Conservation (phyloP, 306 rosid genomes). For the Sicyos baderoa region DNA sequence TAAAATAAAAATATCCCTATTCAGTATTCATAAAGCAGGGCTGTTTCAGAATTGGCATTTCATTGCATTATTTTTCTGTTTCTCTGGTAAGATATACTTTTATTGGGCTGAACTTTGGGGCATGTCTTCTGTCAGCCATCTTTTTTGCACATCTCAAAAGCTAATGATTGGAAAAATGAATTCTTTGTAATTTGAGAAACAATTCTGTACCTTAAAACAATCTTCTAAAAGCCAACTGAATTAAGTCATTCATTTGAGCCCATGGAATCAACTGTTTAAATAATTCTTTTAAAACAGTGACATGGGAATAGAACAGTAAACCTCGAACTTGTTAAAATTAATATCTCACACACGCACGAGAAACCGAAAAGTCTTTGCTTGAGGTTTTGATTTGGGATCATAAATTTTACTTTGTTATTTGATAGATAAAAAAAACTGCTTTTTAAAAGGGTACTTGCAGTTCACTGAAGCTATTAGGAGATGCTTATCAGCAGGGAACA, state of each 20-base stretch:
- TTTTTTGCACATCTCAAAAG: constrained; percentile 5
- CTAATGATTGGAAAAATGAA: constrained; percentile 12
- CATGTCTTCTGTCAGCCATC: constrained; percentile 9
- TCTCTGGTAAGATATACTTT: constrained; percentile 1
- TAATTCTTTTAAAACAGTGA: neutral
- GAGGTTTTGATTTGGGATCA: constrained; percentile 4
- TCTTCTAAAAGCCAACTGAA: constrained; percentile 5
- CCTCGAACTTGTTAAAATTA: neutral
- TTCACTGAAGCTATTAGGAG: constrained; percentile 15
- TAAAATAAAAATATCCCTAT: neutral
- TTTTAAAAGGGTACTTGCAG: constrained; percentile 12
- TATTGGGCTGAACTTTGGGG: constrained; percentile 5
- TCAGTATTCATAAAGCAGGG: neutral
- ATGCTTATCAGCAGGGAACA: constrained; percentile 13
- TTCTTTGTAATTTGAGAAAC: neutral
- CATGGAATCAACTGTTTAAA: constrained; percentile 14
- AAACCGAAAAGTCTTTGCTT: neutral
- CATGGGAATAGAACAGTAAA: neutral
- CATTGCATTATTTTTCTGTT: constrained; percentile 14
- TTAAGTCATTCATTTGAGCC: neutral
- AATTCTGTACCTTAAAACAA: constrained; percentile 1
- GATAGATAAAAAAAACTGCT: neutral
- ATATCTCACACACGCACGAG: neutral
- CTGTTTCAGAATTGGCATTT: constrained; percentile 14
- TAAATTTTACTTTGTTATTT: constrained; percentile 11